These are phyloP conservation scores for Oropetium thomaeum DNA, from an alignment of 176 grass and related monocot genomes.

Conservation along the genomic window DNA sequence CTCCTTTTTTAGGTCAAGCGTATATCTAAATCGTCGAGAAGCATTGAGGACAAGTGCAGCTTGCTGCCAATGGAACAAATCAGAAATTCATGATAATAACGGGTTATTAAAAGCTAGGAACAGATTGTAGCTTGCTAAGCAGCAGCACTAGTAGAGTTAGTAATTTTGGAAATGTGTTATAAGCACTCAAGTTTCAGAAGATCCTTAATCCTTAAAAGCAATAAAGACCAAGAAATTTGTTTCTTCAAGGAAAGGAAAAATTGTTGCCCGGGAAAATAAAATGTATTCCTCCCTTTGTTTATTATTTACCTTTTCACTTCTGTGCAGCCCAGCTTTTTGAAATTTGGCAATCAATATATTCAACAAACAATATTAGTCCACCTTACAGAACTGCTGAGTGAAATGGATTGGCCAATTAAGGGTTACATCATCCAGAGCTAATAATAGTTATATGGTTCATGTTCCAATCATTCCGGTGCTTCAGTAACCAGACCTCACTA, in stretches of 20 bases:
- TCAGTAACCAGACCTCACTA: background rate
- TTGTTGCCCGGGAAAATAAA: background rate
- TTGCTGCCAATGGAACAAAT: slow-evolving; percentile 57
- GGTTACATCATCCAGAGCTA: background rate
- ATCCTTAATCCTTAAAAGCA: background rate
- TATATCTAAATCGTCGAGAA: slow-evolving; percentile 97
- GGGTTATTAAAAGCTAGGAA: slow-evolving; percentile 26
- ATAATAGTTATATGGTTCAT: background rate
- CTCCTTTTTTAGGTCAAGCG: slow-evolving; percentile 82
- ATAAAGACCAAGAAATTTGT: slow-evolving; percentile 6
- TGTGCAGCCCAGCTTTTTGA: background rate
- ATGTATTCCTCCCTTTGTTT: background rate
- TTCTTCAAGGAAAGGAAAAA: background rate
- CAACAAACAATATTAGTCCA: background rate
- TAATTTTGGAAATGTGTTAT: slow-evolving; percentile 20
- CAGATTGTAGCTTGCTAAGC: slow-evolving; percentile 13
- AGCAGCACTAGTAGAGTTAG: slow-evolving; percentile 2
- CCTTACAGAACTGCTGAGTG: slow-evolving; percentile 7
- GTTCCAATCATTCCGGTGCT: background rate
- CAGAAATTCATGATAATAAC: slow-evolving; percentile 24
- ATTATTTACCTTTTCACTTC: background rate
- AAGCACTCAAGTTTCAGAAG: background rate
- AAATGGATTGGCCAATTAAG: background rate
- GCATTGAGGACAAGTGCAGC: slow-evolving; percentile 92
- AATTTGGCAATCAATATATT: background rate